Evolutionary conservation across 2,329 filamentous ascomycete species (phyloP), one percentile per base, ranked within the genome.

Genomic region (Bisporella sp.): DNA sequence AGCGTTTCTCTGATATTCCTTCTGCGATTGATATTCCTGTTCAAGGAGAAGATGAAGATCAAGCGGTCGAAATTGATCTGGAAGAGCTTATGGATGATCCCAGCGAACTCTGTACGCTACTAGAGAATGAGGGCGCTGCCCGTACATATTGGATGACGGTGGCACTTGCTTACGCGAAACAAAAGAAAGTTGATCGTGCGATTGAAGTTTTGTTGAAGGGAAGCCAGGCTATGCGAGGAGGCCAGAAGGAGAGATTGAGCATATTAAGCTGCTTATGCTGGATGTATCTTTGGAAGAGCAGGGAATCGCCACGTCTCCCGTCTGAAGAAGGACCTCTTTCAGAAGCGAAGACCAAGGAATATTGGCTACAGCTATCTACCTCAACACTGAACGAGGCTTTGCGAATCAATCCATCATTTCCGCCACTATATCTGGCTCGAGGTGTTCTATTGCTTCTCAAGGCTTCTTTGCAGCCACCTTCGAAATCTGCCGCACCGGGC

Each of bases 141-240:
- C 90, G 92, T 62, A 89, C 85, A 47, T 95, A 95, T 60, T 99
- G 95, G 95, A 92, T 99, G 76, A 92, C 89, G n/a, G 93, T 97
- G 58, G 88, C 95, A 41, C 77, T 97, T 52, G 92, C 92, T 45
- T 99, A 99, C 65, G 92, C 93, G 40, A 99, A 97, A 72, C 89
- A 96, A 71, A 84, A 85, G 65, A 95, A 95, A 71, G 81, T 93
- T 55, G 91, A 96, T 65, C 87, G 93, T 71, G 81, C 82, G 51
- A 85, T 85, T 60, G 82, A 85, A 67, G 84, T 85, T 73, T 72
- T 85, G 59, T 81, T 84, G 46, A 82, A 83, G 64, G 83, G 82
- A 37, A 69, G 84, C 50, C 70, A 73, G 33, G 82, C 81, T 12
- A 75, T 84, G 59, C 73, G 76, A 52, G 77, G 76, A 35, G 77